phyloP scores from a whole-genome alignment of 805 yeast genomes.

The Hanseniaspora meyeri region DNA sequence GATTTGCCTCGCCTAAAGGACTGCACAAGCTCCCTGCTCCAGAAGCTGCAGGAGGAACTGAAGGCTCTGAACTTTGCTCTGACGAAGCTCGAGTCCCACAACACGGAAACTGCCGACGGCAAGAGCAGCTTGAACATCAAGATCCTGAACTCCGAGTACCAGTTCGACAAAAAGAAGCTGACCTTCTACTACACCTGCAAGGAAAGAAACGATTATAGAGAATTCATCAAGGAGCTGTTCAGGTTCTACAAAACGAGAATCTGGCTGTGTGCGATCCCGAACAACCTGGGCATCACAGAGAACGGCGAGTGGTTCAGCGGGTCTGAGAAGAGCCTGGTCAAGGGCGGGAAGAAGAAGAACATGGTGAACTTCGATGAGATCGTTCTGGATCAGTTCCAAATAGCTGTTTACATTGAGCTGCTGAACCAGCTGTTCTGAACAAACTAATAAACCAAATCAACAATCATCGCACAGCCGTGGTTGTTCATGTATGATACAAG shows the following conservation, averaged over 20 bases:
- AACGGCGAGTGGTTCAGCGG: background rate
- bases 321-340: background rate
- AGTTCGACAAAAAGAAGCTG: slow-evolving; percentile 66
- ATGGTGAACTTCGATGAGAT: slow-evolving; percentile 19
- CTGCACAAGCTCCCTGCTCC: slow-evolving; percentile 41
- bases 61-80: slow-evolving; percentile 57
- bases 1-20: slow-evolving; percentile 70
- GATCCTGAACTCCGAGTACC: slow-evolving; percentile 66
- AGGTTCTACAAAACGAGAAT: slow-evolving; percentile 67
- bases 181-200: slow-evolving; percentile 57
- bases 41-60: slow-evolving; percentile 58
- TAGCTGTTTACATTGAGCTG: slow-evolving; percentile 28
- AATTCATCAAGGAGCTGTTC: slow-evolving; percentile 58
- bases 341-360: background rate
- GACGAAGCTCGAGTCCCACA: slow-evolving; percentile 35
- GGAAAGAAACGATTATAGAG: slow-evolving; percentile 61
- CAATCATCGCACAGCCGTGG: no score
- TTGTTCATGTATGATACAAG: no score
- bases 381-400: slow-evolving; percentile 28
- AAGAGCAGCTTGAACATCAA: slow-evolving; percentile 34
- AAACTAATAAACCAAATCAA: no score
- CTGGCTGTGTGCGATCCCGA: slow-evolving; percentile 66
- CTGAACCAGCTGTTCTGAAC: slow-evolving; percentile 22
- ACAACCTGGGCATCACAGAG: slow-evolving; percentile 21
- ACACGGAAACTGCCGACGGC: slow-evolving; percentile 15